phyloP scores from a whole-genome alignment of 352 stramenopile species.

The Pythium dissimile region DNA sequence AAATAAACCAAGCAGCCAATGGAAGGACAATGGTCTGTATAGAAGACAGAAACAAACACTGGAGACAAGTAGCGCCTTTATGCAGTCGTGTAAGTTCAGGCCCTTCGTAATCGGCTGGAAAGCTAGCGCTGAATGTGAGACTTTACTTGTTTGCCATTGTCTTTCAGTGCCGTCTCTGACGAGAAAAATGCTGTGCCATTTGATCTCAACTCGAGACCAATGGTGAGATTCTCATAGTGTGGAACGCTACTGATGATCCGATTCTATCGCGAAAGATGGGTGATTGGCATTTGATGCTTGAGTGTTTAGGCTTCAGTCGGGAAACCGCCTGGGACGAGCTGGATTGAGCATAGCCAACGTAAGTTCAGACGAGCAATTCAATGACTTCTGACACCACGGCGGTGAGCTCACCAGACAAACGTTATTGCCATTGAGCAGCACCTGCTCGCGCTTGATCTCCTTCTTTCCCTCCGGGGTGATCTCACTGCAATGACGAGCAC shows the following conservation, averaged over 20 bases:
- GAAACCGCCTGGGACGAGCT: slow-evolving; percentile 82
- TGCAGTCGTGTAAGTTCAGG: too few species aligned
- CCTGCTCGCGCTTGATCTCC: slow-evolving; percentile 89
- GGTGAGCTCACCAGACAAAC: slow-evolving; percentile 82
- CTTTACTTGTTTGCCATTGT: too few species aligned
- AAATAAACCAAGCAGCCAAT: slow-evolving; percentile 46
- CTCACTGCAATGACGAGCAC: slow-evolving; percentile 68
- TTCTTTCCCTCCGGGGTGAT: slow-evolving; percentile 86
- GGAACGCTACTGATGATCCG: too few species aligned
- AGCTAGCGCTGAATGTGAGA: too few species aligned
- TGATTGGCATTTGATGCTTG: too few species aligned
- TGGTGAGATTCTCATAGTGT: too few species aligned
- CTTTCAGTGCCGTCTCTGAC: too few species aligned
- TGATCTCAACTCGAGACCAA: too few species aligned
- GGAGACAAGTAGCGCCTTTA: too few species aligned
- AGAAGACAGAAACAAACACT: slow-evolving; percentile 13
- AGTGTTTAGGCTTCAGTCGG: slow-evolving; percentile 29
- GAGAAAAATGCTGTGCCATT: too few species aligned
- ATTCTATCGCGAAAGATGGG: too few species aligned
- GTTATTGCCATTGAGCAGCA: slow-evolving; percentile 99
- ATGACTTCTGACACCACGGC: neutral
- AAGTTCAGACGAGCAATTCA: neutral
- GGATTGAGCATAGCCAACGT: neutral
- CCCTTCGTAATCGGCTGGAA: too few species aligned
- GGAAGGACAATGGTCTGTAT: slow-evolving; percentile 5